Evolutionary conservation across 805 yeast species (phyloP).

Genomic region (Spathaspora sp.): DNA sequence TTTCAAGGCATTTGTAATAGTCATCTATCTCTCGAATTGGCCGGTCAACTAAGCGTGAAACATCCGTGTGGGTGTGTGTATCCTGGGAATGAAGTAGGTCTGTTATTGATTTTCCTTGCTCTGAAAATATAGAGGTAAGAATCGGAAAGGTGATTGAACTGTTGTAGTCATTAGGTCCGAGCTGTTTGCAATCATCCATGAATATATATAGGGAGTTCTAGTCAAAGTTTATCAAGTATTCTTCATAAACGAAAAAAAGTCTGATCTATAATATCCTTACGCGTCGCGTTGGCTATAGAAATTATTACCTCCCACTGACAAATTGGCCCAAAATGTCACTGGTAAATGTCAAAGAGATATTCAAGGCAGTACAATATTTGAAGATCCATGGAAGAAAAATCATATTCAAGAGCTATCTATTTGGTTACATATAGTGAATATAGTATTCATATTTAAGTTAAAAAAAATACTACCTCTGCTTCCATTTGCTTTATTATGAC

Average conservation of each 20-base stretch:
- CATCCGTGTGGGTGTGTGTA: conserved; percentile 9
- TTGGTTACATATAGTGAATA: too few relatives aligned
- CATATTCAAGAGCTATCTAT: too few relatives aligned
- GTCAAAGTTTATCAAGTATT: background rate
- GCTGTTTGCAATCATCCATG: conserved; percentile 25
- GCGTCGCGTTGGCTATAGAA: too few relatives aligned
- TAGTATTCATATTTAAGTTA: too few relatives aligned
- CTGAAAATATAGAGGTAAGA: conserved; percentile 13
- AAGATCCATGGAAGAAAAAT: too few relatives aligned
- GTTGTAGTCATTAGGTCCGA: conserved; percentile 9
- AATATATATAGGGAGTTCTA: background rate
- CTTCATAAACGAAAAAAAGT: too few relatives aligned
- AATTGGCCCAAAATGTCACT: too few relatives aligned
- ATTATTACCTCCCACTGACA: too few relatives aligned
- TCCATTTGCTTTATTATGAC: conserved; percentile 1
- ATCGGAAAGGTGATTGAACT: conserved; percentile 12
- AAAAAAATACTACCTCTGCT: too few relatives aligned
- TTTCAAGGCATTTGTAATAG: conserved; percentile 7
- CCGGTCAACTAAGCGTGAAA: conserved; percentile 20
- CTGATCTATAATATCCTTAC: too few relatives aligned
- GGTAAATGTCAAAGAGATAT: too few relatives aligned
- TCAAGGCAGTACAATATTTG: too few relatives aligned
- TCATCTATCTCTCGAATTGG: conserved; percentile 25
- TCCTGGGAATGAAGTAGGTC: conserved; percentile 19
- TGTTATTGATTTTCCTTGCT: conserved; percentile 22